Conservation (phyloP, 2,329 filamentous ascomycete species). For the Colletotrichum liriopes region DNA sequence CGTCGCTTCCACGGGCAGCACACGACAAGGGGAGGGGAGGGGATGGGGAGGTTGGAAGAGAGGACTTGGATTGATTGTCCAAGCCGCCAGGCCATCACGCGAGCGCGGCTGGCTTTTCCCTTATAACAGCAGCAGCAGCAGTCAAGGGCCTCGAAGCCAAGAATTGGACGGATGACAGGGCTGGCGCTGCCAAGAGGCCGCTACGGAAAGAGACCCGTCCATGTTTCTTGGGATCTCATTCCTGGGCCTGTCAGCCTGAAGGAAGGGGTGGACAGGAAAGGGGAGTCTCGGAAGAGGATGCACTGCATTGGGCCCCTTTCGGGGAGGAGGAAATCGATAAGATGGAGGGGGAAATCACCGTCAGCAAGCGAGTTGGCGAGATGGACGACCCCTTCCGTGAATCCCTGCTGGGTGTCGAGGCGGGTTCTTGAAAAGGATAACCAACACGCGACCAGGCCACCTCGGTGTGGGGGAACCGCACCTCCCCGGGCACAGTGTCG, state of each 20-base stretch:
- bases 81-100: slow-evolving; percentile 12
- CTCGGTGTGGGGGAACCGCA: slow-evolving; percentile 11
- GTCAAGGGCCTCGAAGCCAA: slow-evolving; percentile 29
- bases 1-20: neutral
- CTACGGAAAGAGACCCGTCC: slow-evolving; percentile 38
- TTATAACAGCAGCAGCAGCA: slow-evolving; percentile 33
- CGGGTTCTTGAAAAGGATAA: slow-evolving; percentile 23
- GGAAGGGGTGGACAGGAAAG: slow-evolving; percentile 10
- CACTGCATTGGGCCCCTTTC: slow-evolving; percentile 23
- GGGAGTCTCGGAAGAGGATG: slow-evolving; percentile 12
- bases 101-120: slow-evolving; percentile 37
- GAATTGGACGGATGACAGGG: slow-evolving; percentile 38
- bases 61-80: slow-evolving; percentile 2
- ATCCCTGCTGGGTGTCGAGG: slow-evolving; percentile 19
- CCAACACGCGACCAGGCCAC: slow-evolving; percentile 31
- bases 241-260: slow-evolving; percentile 24
- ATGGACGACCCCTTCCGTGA: slow-evolving; percentile 21
- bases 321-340: neutral
- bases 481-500: neutral
- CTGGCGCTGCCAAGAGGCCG: slow-evolving; percentile 38
- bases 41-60: neutral
- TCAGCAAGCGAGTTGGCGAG: slow-evolving; percentile 18
- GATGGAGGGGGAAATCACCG: slow-evolving; percentile 13
- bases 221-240: slow-evolving; percentile 33
- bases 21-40: neutral